These are phyloP conservation scores for Phaeomoniella chlamydospora DNA, from an alignment of 2,329 filamentous ascomycete genomes.

Conservation along the genomic window DNA sequence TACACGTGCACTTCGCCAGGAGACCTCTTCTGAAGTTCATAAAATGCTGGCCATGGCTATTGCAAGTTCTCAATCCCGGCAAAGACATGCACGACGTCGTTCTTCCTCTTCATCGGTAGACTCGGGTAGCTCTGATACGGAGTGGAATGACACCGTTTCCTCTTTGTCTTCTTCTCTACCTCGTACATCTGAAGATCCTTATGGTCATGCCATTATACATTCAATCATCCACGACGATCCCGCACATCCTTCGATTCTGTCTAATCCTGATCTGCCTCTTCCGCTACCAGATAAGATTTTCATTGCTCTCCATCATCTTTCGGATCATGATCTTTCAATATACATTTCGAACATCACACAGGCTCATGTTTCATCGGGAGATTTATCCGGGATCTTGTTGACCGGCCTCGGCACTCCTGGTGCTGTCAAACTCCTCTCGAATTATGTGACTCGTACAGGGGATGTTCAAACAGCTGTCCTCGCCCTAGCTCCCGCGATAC, in stretches of 20 bases:
- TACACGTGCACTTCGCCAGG: constrained; percentile 38
- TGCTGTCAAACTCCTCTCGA: constrained; percentile 45
- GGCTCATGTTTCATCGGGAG: constrained; percentile 36
- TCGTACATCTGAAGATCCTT: constrained; percentile 43
- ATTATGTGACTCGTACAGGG: constrained; percentile 43
- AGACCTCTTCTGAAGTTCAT: constrained; percentile 29
- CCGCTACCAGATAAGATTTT: constrained; percentile 47
- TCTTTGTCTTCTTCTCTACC: not conserved
- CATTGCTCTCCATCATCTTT: constrained; percentile 39
- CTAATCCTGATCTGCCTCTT: constrained; percentile 42
- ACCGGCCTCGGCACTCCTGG: constrained; percentile 41
- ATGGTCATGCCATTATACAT: constrained; percentile 45
- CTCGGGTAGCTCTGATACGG: constrained; percentile 12
- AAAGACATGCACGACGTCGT: not conserved
- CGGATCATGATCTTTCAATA: constrained; percentile 29
- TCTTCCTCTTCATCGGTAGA: not conserved
- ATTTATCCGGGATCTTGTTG: constrained; percentile 47
- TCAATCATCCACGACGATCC: constrained; percentile 39
- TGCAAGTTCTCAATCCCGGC: constrained; percentile 23
- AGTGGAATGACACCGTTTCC: constrained; percentile 5
- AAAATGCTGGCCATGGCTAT: constrained; percentile 41
- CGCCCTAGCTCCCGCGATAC: constrained; percentile 42
- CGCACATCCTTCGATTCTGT: constrained; percentile 38
- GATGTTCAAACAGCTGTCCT: constrained; percentile 50
- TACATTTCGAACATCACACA: constrained; percentile 40